Conservation (phyloP, 2,329 filamentous ascomycete species). For the Aurifilum marmelostoma region DNA sequence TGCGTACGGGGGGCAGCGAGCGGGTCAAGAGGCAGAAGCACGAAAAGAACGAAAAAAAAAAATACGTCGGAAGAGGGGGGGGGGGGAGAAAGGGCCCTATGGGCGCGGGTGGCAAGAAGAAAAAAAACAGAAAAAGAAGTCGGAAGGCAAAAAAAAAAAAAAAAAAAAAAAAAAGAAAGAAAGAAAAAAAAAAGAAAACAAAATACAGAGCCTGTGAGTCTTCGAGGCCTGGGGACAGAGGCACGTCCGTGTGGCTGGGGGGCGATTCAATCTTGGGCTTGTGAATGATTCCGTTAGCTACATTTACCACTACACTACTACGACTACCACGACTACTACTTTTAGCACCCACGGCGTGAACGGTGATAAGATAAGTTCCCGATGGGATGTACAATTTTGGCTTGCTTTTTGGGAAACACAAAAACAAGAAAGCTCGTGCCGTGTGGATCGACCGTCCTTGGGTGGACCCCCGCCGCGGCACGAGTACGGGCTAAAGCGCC, state of each 20-base stretch:
- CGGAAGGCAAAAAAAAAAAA: too few relatives aligned
- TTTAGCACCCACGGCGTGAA: not conserved
- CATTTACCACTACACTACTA: too few relatives aligned
- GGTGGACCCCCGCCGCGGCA: not conserved
- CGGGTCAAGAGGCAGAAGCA: not conserved
- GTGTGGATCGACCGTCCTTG: not conserved
- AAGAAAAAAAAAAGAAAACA: too few relatives aligned
- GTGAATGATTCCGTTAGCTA: too few relatives aligned
- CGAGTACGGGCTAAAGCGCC: not conserved
- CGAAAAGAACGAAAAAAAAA: too few relatives aligned
- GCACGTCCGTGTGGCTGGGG: not conserved
- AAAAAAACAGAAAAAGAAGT: not conserved
- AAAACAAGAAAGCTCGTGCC: not conserved
- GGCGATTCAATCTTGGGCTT: not conserved
- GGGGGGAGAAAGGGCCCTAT: constrained; percentile 12
- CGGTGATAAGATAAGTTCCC: constrained; percentile 13
- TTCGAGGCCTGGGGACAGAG: not conserved
- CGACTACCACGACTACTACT: not conserved
- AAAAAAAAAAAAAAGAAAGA: not conserved
- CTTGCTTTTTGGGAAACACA: not conserved
- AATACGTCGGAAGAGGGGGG: not conserved
- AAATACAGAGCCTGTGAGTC: not conserved
- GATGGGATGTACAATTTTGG: not conserved
- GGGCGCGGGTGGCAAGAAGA: constrained; percentile 22
- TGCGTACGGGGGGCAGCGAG: not conserved